Conservation (phyloP, 306 rosid genomes). For the Fragaria ananassa region DNA sequence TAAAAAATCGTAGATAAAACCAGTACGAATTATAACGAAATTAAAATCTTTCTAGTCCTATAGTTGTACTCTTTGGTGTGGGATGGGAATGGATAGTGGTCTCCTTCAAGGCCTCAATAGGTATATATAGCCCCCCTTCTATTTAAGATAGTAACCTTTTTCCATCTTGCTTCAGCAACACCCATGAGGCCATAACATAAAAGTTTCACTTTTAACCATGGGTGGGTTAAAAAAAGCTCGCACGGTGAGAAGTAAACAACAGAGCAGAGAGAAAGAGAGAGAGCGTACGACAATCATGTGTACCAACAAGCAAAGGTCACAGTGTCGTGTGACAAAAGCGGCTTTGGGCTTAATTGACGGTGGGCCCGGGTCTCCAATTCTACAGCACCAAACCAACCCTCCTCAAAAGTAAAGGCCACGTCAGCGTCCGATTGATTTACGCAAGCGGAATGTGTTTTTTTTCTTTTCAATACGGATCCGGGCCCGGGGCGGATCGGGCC, state of each 20-base stretch:
- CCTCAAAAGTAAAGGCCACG: conserved; percentile 49
- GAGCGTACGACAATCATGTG: conserved; percentile 38
- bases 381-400: conserved; percentile 54
- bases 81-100: neutral
- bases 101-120: neutral
- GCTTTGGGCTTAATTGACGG: conserved; percentile 36
- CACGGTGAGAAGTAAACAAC: too few relatives aligned
- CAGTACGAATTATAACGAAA: too few relatives aligned
- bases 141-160: neutral
- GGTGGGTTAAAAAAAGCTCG: conserved; percentile 41
- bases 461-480: conserved; percentile 16
- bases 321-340: conserved; percentile 40
- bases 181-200: conserved; percentile 32
- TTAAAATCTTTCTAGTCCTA: too few relatives aligned
- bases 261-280: neutral
- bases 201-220: conserved; percentile 46
- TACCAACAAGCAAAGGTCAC: conserved; percentile 63
- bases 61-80: conserved; percentile 13
- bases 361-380: conserved; percentile 71
- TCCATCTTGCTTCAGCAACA: conserved; percentile 49
- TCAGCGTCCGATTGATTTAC: conserved; percentile 63
- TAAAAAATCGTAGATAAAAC: too few relatives aligned
- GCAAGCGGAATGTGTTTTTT: conserved; percentile 40
- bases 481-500: conserved; percentile 66
- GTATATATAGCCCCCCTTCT: too few relatives aligned